phyloP scores from a whole-genome alignment of 139 green algal genomes.

The Coelastrella sp. region DNA sequence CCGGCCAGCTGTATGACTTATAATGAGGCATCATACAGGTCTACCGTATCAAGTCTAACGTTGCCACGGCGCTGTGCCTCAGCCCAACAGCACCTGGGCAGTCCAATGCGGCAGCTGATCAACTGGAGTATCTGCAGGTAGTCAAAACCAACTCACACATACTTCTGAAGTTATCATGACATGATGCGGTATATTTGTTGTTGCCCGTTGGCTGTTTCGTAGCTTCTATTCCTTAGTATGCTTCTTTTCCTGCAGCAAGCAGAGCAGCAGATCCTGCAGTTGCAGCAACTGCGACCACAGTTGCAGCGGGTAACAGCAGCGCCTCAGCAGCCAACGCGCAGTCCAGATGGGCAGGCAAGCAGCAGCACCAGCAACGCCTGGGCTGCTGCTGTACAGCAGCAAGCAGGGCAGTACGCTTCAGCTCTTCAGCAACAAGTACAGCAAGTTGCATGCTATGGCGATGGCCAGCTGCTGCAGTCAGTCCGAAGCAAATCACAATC shows the following conservation, averaged over 20 bases:
- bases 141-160: too few species aligned
- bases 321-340: not conserved
- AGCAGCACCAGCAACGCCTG: not conserved
- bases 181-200: too few species aligned
- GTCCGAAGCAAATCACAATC: too few species aligned
- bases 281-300: constrained; percentile 8
- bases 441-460: too few species aligned
- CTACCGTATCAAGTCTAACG: constrained; percentile 13
- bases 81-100: not conserved
- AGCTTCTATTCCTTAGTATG: too few species aligned
- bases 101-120: not conserved
- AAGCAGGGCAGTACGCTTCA: not conserved
- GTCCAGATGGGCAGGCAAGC: too few species aligned
- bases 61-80: constrained; percentile 6
- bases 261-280: constrained; percentile 23
- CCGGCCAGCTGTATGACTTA: too few species aligned
- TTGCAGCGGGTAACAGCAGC: constrained; percentile 17
- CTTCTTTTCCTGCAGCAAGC: not conserved
- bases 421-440: constrained; percentile 36
- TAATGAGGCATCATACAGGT: too few species aligned
- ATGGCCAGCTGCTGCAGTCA: too few species aligned
- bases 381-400: not conserved
- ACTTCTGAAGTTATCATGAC: too few species aligned
- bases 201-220: too few species aligned
- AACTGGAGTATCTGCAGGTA: constrained; percentile 21